phyloP scores from a whole-genome alignment of 495 filamentous ascomycete genomes.

The Penicillium atrosanguineum region DNA sequence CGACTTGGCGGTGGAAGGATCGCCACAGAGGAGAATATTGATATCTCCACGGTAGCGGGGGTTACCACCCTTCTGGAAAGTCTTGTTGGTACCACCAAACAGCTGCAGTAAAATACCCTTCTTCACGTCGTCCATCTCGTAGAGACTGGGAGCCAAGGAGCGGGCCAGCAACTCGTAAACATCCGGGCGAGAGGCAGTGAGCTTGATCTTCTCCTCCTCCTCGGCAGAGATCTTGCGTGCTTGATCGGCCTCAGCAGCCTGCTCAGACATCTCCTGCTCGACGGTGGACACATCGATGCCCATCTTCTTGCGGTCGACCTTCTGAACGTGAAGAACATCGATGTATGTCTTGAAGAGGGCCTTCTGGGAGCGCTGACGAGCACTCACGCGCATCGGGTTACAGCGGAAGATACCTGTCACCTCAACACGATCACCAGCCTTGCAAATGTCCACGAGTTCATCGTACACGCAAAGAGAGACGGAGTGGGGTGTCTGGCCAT shows the following conservation, averaged over 20 bases:
- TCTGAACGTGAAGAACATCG: slow-evolving; percentile 92
- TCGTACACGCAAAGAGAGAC: slow-evolving; percentile 96
- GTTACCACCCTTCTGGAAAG: slow-evolving; percentile 92
- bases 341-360: slow-evolving; percentile 97
- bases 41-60: slow-evolving; percentile 96
- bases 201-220: slow-evolving; percentile 86
- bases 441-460: slow-evolving; percentile 95
- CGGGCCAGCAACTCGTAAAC: slow-evolving; percentile 92
- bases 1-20: slow-evolving; percentile 94
- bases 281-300: slow-evolving; percentile 88
- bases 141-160: slow-evolving; percentile 90
- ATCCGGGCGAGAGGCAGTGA: slow-evolving; percentile 75
- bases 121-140: slow-evolving; percentile 98
- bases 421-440: slow-evolving; percentile 93
- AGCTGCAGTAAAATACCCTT: slow-evolving; percentile 95
- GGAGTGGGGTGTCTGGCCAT: slow-evolving; percentile 95
- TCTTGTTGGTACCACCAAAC: slow-evolving; percentile 98
- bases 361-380: slow-evolving; percentile 88
- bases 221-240: slow-evolving; percentile 81
- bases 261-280: slow-evolving; percentile 77
- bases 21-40: slow-evolving; percentile 93
- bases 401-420: slow-evolving; percentile 96
- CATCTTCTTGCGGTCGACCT: slow-evolving; percentile 90
- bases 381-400: slow-evolving; percentile 92
- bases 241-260: slow-evolving; percentile 74